Percentiles rank a stretch among this genome's conserved stretches.
Evolutionary conservation across 257 asterid species (phyloP).

Genomic region (Nicotiana obtusifolia): DNA sequence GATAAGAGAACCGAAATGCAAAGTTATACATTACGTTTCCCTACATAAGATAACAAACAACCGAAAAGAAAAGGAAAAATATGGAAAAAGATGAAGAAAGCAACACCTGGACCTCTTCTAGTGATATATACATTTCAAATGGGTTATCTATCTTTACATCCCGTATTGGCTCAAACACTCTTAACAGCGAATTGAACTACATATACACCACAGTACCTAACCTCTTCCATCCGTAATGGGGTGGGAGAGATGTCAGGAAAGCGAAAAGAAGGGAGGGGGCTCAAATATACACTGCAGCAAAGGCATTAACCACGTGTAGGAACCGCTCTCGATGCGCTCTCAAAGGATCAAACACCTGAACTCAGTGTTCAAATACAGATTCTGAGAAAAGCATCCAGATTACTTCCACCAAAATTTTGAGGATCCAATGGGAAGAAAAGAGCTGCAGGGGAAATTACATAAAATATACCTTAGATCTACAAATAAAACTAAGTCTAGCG

Average conservation of each 20-base stretch:
- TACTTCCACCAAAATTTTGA: not conserved
- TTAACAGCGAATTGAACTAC: not conserved
- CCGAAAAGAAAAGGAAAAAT: not conserved
- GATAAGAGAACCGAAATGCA: not conserved
- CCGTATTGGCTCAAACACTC: constrained; percentile 4
- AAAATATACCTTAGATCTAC: not conserved
- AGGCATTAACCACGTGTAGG: not conserved
- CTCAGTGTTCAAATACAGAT: not conserved
- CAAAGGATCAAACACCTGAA: not conserved
- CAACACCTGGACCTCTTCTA: not conserved
- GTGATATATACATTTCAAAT: constrained; percentile 10
- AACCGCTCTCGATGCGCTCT: not conserved
- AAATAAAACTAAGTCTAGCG: not conserved
- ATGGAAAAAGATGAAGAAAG: not conserved
- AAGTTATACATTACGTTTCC: not conserved
- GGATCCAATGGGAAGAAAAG: not conserved
- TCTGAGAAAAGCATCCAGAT: not conserved
- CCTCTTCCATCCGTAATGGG: not conserved
- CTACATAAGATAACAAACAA: not conserved
- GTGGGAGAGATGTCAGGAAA: not conserved
- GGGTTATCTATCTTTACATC: constrained; percentile 9
- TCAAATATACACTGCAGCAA: constrained; percentile 1
- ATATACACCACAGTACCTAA: not conserved
- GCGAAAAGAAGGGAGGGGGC: not conserved
- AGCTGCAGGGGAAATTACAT: constrained; percentile 4